Conservation (phyloP, 2,329 filamentous ascomycete genomes). For the Hypoxylon sp. region DNA sequence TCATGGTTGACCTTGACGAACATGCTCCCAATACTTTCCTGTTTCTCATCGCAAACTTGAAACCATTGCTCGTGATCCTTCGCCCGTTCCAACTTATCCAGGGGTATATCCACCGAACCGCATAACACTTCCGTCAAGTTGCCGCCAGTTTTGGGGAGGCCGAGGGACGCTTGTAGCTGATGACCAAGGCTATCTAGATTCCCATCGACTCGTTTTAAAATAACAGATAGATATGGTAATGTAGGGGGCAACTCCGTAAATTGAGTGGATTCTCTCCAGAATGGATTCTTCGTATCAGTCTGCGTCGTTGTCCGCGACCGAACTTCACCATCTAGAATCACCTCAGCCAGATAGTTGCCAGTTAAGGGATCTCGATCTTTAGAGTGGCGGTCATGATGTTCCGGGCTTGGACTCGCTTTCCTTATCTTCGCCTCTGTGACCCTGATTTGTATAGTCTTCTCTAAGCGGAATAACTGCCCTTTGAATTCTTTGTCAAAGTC, state of each 20-base stretch:
- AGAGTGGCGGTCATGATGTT: constrained; percentile 52
- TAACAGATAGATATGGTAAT: constrained; percentile 76
- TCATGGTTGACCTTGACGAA: constrained; percentile 86
- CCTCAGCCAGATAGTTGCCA: constrained; percentile 83
- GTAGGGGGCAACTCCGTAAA: constrained; percentile 79
- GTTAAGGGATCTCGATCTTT: constrained; percentile 62
- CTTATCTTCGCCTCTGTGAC: constrained; percentile 74
- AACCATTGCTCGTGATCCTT: constrained; percentile 91
- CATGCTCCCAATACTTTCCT: constrained; percentile 84
- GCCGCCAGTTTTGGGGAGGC: constrained; percentile 58
- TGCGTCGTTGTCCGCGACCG: constrained; percentile 81
- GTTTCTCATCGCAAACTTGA: constrained; percentile 80
- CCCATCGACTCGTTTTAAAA: constrained; percentile 76
- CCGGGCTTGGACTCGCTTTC: constrained; percentile 47
- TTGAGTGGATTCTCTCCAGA: constrained; percentile 86
- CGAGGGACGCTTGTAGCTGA: constrained; percentile 59
- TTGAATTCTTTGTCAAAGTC: constrained; percentile 58
- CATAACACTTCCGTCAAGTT: constrained; percentile 65
- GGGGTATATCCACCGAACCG: constrained; percentile 83
- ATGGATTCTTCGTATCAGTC: constrained; percentile 77
- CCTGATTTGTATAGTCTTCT: constrained; percentile 70
- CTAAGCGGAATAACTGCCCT: constrained; percentile 70
- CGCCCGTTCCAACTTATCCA: constrained; percentile 82
- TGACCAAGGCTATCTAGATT: constrained; percentile 62
- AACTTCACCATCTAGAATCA: constrained; percentile 83